Base-by-base conservation (phyloP, 2,329 filamentous ascomycete species). In the Nigrospora sphaerica region DNA sequence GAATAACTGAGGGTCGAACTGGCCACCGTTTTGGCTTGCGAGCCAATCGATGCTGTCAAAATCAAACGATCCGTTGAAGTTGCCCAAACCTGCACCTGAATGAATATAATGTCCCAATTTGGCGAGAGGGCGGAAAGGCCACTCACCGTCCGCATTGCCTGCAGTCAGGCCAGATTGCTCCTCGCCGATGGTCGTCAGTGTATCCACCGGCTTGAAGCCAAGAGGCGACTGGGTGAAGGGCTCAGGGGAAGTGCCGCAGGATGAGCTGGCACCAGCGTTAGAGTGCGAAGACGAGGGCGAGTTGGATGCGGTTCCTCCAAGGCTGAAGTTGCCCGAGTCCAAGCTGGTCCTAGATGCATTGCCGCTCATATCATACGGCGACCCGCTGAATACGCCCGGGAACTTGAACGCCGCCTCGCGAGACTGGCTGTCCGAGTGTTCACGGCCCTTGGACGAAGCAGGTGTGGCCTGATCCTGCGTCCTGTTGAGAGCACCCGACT, bases 1-100 rank as follows among this genome's bases (percentile, higher is more conserved):
- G 63, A 96, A 97, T 5, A 97, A 74, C 46, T 93, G 83, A 0
- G 93, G 92, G 51, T 97, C 91, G 58, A 97, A 96, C 52, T 86
- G 82, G 46, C 88, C 88, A 47, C 85, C 84, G 57, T 90, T 92
- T 62, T 95, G 87, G 57, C 85, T 83, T 35, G 83, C 78, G 42
- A 93, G 72, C 80, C 85, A 91, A 62, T 88, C 84, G 56, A 89
- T 74, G 54, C 79, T 78, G 54, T 71, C 74, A 48, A 72, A 65
- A 51, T 75, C 73, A 45, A 78, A 68, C 44, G 66, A 62, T 37
- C 62, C 19, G 6, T 9, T 58, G 33, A 71, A 62, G 31, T 65
- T 63, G 16, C 62, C 61, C n/a, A 66, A 60, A 40, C 63, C 67
- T 70, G 48, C 11, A 14, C 11, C 17, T 33, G 28, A 32, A 14